Percentiles rank a stretch among this genome's conserved stretches.
phyloP scores from a whole-genome alignment of 345 rosid species.

The Melaleuca quinquenervia region DNA sequence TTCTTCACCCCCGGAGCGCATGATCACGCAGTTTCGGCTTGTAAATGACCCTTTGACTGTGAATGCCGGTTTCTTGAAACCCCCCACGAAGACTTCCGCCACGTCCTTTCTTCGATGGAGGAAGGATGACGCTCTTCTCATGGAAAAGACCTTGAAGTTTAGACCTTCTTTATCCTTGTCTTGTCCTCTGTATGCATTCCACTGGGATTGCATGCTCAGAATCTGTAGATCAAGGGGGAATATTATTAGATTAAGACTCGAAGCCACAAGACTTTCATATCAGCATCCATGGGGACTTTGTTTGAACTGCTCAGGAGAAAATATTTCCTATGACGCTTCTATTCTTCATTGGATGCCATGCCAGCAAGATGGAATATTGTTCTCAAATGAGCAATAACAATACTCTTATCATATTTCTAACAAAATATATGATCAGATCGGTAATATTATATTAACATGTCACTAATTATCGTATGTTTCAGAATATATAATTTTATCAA shows the following conservation, averaged over 20 bases:
- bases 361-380: neutral
- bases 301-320: neutral
- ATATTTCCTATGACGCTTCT: neutral
- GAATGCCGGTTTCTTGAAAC: constrained; percentile 15
- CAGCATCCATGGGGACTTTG: neutral
- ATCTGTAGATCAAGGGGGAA: constrained; percentile 1
- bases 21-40: constrained; percentile 18
- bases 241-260: neutral
- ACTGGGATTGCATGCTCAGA: constrained; percentile 26
- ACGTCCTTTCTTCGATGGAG: constrained; percentile 3
- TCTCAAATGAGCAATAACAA: neutral
- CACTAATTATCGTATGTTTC: neutral
- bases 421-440: neutral
- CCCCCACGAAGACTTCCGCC: constrained; percentile 24
- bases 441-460: neutral
- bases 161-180: neutral
- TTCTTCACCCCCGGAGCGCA: neutral
- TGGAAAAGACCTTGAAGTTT: constrained; percentile 19
- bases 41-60: constrained; percentile 30
- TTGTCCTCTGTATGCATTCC: constrained; percentile 37
- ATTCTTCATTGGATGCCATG: neutral
- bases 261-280: neutral
- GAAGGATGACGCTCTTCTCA: constrained; percentile 19
- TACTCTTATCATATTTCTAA: neutral
- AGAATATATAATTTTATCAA: neutral